phyloP scores from a whole-genome alignment of 176 grass and related monocot species.

The Avena atlantica region DNA sequence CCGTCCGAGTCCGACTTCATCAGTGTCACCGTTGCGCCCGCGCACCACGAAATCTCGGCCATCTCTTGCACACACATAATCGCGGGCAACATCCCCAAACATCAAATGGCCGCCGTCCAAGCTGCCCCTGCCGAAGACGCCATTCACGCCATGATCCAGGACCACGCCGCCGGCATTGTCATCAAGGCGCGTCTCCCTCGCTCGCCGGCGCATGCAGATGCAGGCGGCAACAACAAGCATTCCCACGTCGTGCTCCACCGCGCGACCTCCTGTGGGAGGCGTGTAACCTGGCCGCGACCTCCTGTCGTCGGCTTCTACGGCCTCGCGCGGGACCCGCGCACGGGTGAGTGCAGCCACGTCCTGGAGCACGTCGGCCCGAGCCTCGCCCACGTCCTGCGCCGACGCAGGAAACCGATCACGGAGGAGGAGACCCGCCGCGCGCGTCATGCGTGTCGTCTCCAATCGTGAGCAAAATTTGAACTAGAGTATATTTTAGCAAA shows the following conservation, averaged over 20 bases:
- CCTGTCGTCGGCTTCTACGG: not conserved
- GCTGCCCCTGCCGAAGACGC: too few species aligned
- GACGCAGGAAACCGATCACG: not conserved
- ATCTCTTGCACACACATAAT: too few species aligned
- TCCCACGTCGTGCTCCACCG: not conserved
- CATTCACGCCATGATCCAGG: too few species aligned
- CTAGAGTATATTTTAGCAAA: too few species aligned
- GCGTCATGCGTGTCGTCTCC: too few species aligned
- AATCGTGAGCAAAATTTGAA: too few species aligned
- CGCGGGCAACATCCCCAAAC: too few species aligned
- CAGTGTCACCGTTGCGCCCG: not conserved
- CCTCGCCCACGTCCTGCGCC: slow-evolving; percentile 6
- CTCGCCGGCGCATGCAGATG: not conserved
- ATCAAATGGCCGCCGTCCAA: too few species aligned
- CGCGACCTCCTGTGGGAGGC: slow-evolving; percentile 15
- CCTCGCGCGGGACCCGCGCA: slow-evolving; percentile 6
- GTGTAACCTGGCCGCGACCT: not conserved
- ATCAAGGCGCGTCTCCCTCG: too few species aligned
- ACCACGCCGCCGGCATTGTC: too few species aligned
- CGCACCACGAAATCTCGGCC: not conserved
- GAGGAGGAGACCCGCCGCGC: not conserved
- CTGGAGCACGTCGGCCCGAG: slow-evolving; percentile 29
- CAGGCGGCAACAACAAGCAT: not conserved
- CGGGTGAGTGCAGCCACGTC: slow-evolving; percentile 12
- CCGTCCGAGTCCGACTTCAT: not conserved